Evolutionary conservation across 164 flowering plant genomes (phyloP).

Genomic region (Vitis rupestris): DNA sequence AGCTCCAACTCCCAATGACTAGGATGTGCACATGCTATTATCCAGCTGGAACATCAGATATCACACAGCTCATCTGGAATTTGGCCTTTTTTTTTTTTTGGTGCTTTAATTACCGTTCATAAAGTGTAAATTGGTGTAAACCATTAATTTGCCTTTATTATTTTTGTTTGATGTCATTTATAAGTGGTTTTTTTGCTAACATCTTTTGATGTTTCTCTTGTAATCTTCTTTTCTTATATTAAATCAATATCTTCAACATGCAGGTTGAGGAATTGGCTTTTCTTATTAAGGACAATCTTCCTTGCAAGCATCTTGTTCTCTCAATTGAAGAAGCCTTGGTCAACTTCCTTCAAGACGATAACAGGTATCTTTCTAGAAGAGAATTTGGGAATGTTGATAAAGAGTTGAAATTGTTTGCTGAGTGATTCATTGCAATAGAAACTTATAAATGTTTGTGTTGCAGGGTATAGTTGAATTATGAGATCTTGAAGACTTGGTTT

Average conservation of each 20-base stretch:
- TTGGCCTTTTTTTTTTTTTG: too few species aligned
- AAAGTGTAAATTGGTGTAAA: slow-evolving; percentile 5
- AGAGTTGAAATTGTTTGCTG: background rate
- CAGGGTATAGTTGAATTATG: too few species aligned
- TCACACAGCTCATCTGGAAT: too few species aligned
- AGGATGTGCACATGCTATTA: too few species aligned
- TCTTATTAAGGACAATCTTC: slow-evolving; percentile 76
- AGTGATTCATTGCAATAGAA: background rate
- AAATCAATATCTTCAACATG: background rate
- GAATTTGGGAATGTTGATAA: background rate
- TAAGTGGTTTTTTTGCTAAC: too few species aligned
- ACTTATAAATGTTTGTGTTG: background rate
- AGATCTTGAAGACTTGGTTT: too few species aligned
- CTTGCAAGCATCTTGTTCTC: slow-evolving; percentile 81
- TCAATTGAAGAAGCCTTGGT: slow-evolving; percentile 74
- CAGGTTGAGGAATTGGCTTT: slow-evolving; percentile 91
- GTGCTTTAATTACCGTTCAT: too few species aligned
- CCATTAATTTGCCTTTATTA: too few species aligned
- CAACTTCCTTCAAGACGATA: slow-evolving; percentile 62
- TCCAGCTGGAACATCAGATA: too few species aligned
- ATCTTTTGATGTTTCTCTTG: background rate
- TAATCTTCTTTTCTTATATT: background rate
- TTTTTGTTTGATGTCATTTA: too few species aligned
- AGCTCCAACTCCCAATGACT: too few species aligned
- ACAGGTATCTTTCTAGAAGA: slow-evolving; percentile 41